Percentiles rank a stretch among this genome's conserved stretches.
Evolutionary conservation across 164 flowering plant genomes (phyloP).

Genomic region (Houttuynia cordata): DNA sequence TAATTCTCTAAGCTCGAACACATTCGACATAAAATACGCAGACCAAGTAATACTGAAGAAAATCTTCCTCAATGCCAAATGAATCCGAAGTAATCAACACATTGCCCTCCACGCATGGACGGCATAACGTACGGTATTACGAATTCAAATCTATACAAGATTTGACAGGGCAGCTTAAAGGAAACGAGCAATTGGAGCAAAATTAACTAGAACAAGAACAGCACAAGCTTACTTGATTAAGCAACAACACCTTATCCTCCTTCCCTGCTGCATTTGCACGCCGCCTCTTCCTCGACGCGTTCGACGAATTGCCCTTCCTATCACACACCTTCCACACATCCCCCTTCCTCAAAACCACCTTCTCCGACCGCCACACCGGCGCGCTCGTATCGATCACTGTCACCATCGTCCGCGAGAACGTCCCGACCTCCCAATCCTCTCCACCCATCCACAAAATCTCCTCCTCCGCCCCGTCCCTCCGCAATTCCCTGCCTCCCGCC

Average conservation of each 20-base stretch:
- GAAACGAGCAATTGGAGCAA: constrained; percentile 4
- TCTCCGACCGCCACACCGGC: constrained; percentile 58
- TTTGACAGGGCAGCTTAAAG: constrained; percentile 13
- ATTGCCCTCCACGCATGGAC: not conserved
- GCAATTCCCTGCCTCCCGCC: constrained; percentile 7
- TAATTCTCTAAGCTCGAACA: no score
- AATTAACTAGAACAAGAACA: not conserved
- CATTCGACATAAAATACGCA: no score
- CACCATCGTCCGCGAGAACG: constrained; percentile 52
- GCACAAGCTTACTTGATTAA: constrained; percentile 2
- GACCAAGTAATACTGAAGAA: not conserved
- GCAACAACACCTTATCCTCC: not conserved
- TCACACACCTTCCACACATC: constrained; percentile 74
- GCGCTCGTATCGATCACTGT: constrained; percentile 77
- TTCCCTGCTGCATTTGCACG: constrained; percentile 21
- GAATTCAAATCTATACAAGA: not conserved
- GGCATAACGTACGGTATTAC: not conserved
- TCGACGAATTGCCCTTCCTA: constrained; percentile 31
- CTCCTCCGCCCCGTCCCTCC: constrained; percentile 14
- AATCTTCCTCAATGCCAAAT: not conserved
- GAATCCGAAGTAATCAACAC: not conserved
- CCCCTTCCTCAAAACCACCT: constrained; percentile 54
- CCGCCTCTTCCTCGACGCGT: constrained; percentile 39
- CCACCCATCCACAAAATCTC: constrained; percentile 10
- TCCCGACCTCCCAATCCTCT: constrained; percentile 15